A percentile compares a stretch with the other conserved stretches of the same genome.
phyloP scores from a whole-genome alignment of 2,329 filamentous ascomycete species.

The Talaromyces piceae region DNA sequence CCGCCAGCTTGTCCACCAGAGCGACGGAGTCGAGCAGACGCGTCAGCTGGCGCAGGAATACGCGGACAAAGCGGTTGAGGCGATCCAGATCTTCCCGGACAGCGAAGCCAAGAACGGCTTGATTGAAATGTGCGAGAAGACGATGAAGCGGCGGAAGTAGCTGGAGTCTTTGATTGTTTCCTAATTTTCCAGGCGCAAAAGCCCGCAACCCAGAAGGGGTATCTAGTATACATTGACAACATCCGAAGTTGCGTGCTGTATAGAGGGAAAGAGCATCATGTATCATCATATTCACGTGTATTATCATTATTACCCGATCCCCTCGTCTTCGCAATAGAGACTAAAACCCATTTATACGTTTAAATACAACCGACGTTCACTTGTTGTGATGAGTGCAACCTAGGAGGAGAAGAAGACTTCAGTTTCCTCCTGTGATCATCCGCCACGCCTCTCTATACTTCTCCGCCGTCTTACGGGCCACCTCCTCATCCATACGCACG shows the following conservation, averaged over 20 bases:
- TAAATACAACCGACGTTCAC: too few species aligned
- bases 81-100: conserved; percentile 80
- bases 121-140: conserved; percentile 89
- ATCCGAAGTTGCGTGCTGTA: too few species aligned
- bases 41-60: conserved; percentile 85
- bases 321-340: not conserved
- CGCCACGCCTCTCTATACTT: conserved; percentile 73
- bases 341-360: not conserved
- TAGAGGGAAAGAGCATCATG: not conserved
- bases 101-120: conserved; percentile 89
- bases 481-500: conserved; percentile 64
- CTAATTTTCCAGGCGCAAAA: too few species aligned
- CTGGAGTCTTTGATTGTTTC: not conserved
- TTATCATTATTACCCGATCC: not conserved
- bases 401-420: not conserved
- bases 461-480: conserved; percentile 59
- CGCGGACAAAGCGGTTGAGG: conserved; percentile 74
- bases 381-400: too few species aligned
- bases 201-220: too few species aligned
- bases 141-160: conserved; percentile 78
- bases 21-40: conserved; percentile 86
- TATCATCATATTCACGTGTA: not conserved
- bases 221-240: too few species aligned
- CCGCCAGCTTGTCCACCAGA: conserved; percentile 71
- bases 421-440: conserved; percentile 52